Evolutionary conservation across 305 asterid genomes (phyloP).

Genomic region (Rubia tinctorum): DNA sequence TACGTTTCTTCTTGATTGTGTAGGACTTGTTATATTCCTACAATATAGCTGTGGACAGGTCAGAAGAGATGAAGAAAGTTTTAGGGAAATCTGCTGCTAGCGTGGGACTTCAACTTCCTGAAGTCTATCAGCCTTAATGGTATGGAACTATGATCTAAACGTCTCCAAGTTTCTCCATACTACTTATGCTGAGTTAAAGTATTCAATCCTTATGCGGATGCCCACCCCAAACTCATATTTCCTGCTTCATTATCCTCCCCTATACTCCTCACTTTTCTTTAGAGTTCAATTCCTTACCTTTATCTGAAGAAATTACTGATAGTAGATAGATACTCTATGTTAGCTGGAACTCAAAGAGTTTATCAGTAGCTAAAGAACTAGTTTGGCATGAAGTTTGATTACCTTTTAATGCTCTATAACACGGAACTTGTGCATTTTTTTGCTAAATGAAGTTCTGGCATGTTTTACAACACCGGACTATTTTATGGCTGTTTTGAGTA

Average conservation of each 20-base stretch:
- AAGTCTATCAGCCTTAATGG: conserved; percentile 54
- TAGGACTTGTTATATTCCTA: conserved; percentile 84
- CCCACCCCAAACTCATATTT: neutral
- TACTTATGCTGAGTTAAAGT: neutral
- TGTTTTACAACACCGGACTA: too few relatives aligned
- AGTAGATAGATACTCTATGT: neutral
- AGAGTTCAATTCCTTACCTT: neutral
- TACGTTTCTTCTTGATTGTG: conserved; percentile 3
- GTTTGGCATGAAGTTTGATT: neutral
- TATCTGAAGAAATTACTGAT: neutral
- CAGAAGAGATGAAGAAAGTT: conserved; percentile 67
- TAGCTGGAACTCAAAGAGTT: neutral
- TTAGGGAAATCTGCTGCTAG: conserved; percentile 87
- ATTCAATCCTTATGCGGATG: neutral
- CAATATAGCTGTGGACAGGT: conserved; percentile 87
- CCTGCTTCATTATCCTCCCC: neutral
- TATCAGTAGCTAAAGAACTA: neutral
- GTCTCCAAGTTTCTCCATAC: neutral
- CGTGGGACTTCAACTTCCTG: conserved; percentile 89
- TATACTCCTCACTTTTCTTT: neutral
- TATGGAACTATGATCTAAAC: conserved; percentile 22
- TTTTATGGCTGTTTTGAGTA: neutral
- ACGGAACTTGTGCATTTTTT: neutral
- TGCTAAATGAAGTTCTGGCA: neutral
- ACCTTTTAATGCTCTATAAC: neutral